These are phyloP conservation scores for Nigrospora osmanthi DNA, from an alignment of 2,329 filamentous ascomycete species.

Conservation along the genomic window DNA sequence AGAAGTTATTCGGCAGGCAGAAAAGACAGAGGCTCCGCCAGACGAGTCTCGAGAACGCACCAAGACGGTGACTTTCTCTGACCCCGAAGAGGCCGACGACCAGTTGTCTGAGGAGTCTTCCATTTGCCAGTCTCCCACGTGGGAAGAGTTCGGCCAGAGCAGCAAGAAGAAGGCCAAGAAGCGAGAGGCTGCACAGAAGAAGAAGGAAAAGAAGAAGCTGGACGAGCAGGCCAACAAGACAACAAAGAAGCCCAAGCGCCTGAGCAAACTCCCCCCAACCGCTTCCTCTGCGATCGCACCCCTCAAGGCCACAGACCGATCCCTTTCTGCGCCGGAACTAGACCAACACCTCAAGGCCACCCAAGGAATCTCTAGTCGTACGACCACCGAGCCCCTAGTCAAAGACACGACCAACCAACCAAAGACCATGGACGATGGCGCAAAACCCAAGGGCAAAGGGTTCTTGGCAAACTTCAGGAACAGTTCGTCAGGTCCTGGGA, in stretches of 20 bases:
- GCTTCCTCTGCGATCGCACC: conserved; percentile 12
- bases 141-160: conserved; percentile 48
- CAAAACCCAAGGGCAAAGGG: conserved; percentile 18
- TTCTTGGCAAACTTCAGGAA: conserved; percentile 21
- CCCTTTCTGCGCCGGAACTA: conserved; percentile 17
- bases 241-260: conserved; percentile 25
- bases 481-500: conserved; percentile 15
- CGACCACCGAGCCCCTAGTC: conserved; percentile 5
- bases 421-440: conserved; percentile 6
- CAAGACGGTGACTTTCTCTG: conserved; percentile 32
- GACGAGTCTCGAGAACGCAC: conserved; percentile 15
- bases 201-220: conserved; percentile 31
- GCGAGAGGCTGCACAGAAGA: conserved; percentile 28
- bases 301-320: conserved; percentile 15
- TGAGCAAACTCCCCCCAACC: conserved; percentile 27
- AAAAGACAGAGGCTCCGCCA: conserved; percentile 3
- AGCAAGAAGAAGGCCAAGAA: conserved; percentile 43
- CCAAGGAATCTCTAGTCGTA: conserved; percentile 8
- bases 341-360: conserved; percentile 10
- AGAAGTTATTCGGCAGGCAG: too few species aligned
- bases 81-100: conserved; percentile 21
- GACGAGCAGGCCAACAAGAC: conserved; percentile 28
- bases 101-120: conserved; percentile 35
- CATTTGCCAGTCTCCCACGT: conserved; percentile 55
- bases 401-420: conserved; percentile 11